phyloP scores from a whole-genome alignment of 2,329 filamentous ascomycete species.

The Arthrocladium fulminans region DNA sequence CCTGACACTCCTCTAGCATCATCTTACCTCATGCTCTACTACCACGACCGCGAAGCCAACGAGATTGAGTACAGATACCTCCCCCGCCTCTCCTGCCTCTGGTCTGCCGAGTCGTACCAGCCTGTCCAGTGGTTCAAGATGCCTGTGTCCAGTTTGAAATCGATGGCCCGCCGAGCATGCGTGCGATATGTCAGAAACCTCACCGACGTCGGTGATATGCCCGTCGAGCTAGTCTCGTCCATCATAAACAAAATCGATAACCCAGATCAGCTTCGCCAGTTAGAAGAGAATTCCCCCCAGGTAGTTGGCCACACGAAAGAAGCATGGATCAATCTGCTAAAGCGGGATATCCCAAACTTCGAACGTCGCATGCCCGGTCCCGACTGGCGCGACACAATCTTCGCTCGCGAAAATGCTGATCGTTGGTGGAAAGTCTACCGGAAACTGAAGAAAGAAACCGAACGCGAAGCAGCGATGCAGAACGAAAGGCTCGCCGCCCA shows the following conservation, averaged over 20 bases:
- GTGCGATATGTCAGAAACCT: conserved; percentile 40
- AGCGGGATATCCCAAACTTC: conserved; percentile 58
- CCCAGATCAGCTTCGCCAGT: conserved; percentile 60
- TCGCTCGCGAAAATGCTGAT: conserved; percentile 53
- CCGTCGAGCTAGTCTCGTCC: conserved; percentile 55
- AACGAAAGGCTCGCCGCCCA: conserved; percentile 50
- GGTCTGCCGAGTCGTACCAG: no score
- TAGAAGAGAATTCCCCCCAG: conserved; percentile 71
- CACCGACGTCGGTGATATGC: conserved; percentile 61
- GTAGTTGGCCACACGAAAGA: conserved; percentile 60
- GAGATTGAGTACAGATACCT: no score
- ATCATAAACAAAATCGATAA: conserved; percentile 65
- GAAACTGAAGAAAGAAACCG: conserved; percentile 54
- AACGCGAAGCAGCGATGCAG: conserved; percentile 49
- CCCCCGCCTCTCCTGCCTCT: no score
- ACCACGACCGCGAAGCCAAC: no score
- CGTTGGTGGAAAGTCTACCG: conserved; percentile 74
- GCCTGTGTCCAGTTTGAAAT: conserved; percentile 22
- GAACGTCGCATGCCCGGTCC: conserved; percentile 26
- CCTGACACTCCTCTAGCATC: no score
- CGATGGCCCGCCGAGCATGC: conserved; percentile 22
- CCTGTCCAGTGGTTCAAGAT: no score
- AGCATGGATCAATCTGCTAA: conserved; percentile 72
- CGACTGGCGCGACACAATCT: conserved; percentile 44
- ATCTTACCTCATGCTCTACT: no score